Evolutionary conservation across 495 filamentous ascomycete genomes (phyloP).

Genomic region (Diplogelasinospora grovesii): DNA sequence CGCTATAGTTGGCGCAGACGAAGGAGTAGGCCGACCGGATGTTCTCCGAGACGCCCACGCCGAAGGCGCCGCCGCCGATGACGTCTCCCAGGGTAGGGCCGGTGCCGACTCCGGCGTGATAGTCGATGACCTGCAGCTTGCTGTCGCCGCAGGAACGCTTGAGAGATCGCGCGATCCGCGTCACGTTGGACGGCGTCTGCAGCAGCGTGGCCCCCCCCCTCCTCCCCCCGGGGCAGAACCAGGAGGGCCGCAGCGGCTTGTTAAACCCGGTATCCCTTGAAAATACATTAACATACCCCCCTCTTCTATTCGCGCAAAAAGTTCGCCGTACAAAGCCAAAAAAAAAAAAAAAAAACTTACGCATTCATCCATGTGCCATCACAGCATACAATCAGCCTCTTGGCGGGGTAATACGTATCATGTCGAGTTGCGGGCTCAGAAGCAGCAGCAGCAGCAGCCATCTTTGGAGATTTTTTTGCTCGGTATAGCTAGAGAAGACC

Average conservation of each 20-base stretch:
- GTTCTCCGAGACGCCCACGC: conserved; percentile 43
- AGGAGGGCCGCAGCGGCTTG: no score
- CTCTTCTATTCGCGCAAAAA: no score
- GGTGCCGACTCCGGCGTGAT: conserved; percentile 46
- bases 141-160: conserved; percentile 30
- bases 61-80: conserved; percentile 45
- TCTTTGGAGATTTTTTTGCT: no score
- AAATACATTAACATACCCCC: no score
- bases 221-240: no score
- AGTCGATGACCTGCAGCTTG: conserved; percentile 40
- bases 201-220: no score
- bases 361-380: conserved; percentile 46
- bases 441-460: no score
- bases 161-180: conserved; percentile 39
- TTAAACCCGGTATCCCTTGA: no score
- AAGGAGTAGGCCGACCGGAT: conserved; percentile 63
- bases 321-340: neutral
- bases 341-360: conserved; percentile 12
- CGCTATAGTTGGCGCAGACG: conserved; percentile 57
- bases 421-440: no score
- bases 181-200: conserved; percentile 45
- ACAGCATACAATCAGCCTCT: conserved; percentile 42
- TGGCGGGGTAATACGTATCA: no score
- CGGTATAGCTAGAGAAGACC: no score
- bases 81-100: conserved; percentile 36